These are phyloP conservation scores for Aquilaria sinensis DNA, from an alignment of 345 rosid species.

Conservation along the genomic window DNA sequence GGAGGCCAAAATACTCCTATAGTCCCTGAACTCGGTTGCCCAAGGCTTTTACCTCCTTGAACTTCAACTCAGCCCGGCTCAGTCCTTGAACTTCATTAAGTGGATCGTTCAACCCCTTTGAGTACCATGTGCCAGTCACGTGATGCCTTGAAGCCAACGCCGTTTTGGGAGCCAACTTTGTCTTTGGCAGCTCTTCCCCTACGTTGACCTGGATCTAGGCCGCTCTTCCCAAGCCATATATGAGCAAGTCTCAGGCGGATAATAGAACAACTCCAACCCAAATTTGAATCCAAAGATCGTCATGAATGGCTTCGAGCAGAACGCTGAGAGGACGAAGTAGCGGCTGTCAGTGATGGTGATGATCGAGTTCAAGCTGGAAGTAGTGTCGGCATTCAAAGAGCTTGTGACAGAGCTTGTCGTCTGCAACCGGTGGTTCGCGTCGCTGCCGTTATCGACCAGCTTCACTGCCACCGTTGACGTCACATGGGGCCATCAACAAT, in stretches of 20 bases:
- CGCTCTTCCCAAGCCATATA: too few species aligned
- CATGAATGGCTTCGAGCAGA: conserved; percentile 71
- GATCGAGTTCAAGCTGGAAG: conserved; percentile 66
- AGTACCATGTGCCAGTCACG: too few species aligned
- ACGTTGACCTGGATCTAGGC: conserved; percentile 24
- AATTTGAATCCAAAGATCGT: conserved; percentile 33
- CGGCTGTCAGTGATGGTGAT: conserved; percentile 59
- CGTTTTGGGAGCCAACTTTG: conserved; percentile 11
- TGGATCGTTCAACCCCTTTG: too few species aligned
- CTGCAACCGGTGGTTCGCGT: too few species aligned
- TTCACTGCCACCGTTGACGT: conserved; percentile 72
- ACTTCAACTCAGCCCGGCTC: too few species aligned
- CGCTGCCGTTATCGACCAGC: conserved; percentile 31
- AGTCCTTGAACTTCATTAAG: too few species aligned
- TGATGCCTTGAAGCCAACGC: too few species aligned
- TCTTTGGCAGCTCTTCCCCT: conserved; percentile 39
- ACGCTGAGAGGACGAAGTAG: conserved; percentile 39
- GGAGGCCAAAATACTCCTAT: too few species aligned
- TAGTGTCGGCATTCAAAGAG: conserved; percentile 45
- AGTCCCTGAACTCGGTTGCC: too few species aligned
- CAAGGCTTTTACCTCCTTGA: too few species aligned
- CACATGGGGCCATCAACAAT: conserved; percentile 54
- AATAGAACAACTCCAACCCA: conserved; percentile 40
- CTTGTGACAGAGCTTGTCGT: too few species aligned
- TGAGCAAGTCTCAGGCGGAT: conserved; percentile 18